These are phyloP conservation scores for Cadophora sp. DNA, from an alignment of 2,329 filamentous ascomycete species.

Conservation along the genomic window DNA sequence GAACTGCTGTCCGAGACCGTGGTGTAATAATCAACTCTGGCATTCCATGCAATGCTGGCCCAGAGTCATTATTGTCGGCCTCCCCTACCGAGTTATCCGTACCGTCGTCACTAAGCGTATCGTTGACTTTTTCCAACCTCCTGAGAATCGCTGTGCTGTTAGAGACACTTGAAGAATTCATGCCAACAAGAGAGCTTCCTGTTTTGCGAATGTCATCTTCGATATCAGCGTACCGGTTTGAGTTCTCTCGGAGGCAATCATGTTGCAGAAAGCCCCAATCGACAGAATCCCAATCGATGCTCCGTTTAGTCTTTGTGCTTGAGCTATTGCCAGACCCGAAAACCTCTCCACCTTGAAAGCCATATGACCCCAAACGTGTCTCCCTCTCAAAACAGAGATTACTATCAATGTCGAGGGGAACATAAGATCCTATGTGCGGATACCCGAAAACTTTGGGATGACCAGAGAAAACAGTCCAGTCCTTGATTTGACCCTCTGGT, in stretches of 20 bases:
- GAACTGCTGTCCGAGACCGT: slow-evolving; percentile 67
- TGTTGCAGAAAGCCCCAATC: slow-evolving; percentile 76
- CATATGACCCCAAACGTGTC: slow-evolving; percentile 73
- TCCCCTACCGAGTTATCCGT: background rate
- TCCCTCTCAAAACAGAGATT: slow-evolving; percentile 73
- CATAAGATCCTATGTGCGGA: slow-evolving; percentile 68
- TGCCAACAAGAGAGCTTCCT: slow-evolving; percentile 1
- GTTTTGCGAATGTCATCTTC: slow-evolving; percentile 8
- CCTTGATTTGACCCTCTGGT: slow-evolving; percentile 58
- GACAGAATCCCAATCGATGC: slow-evolving; percentile 66
- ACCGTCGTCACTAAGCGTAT: slow-evolving; percentile 3
- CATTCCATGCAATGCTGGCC: slow-evolving; percentile 21
- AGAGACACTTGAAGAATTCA: slow-evolving; percentile 11
- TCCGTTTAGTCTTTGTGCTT: slow-evolving; percentile 33
- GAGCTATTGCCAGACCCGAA: slow-evolving; percentile 4
- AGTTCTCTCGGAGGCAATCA: slow-evolving; percentile 69
- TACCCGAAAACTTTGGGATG: slow-evolving; percentile 64
- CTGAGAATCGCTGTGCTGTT: slow-evolving; percentile 9
- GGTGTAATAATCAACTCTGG: slow-evolving; percentile 8
- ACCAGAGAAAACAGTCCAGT: slow-evolving; percentile 70
- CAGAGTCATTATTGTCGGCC: slow-evolving; percentile 2
- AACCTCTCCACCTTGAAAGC: slow-evolving; percentile 50
- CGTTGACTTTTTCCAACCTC: slow-evolving; percentile 19
- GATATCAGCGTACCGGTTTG: slow-evolving; percentile 59
- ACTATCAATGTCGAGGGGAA: slow-evolving; percentile 64